Percentiles rank a stretch among this genome's conserved stretches.
These are phyloP conservation scores for Pistacia atlantica DNA, from an alignment of 345 rosid genomes.

Conservation along the genomic window DNA sequence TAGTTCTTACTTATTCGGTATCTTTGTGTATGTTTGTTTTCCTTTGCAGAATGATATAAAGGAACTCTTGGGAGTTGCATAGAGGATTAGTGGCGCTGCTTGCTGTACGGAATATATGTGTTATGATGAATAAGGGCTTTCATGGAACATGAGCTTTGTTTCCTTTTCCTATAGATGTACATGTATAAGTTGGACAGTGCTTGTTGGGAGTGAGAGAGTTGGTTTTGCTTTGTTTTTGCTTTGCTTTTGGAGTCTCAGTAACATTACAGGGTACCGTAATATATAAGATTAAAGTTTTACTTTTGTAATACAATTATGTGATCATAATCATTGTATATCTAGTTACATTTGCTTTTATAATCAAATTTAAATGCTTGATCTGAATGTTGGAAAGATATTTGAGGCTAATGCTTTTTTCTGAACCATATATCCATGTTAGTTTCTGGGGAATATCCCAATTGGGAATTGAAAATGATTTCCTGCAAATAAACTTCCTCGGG, in stretches of 20 bases:
- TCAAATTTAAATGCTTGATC: neutral
- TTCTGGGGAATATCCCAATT: neutral
- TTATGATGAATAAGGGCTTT: slow-evolving; percentile 6
- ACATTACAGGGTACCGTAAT: neutral
- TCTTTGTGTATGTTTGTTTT: slow-evolving; percentile 4
- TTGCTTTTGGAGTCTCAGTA: no score
- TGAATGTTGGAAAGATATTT: no score
- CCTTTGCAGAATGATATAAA: slow-evolving; percentile 69
- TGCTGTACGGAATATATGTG: neutral
- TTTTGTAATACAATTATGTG: neutral
- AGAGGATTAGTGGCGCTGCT: neutral
- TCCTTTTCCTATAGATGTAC: neutral
- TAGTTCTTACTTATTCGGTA: neutral
- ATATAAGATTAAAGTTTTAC: neutral
- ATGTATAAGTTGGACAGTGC: no score
- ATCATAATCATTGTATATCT: no score
- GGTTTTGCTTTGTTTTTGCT: no score
- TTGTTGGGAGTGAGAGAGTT: no score
- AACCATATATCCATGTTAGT: neutral
- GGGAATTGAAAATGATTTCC: neutral
- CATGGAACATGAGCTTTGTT: neutral
- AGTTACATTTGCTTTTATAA: no score
- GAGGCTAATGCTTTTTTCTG: no score
- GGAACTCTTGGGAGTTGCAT: slow-evolving; percentile 56
- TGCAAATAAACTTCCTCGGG: neutral